Evolutionary conservation across 306 rosid genomes (phyloP).

Genomic region (Lathyrus aphaca): DNA sequence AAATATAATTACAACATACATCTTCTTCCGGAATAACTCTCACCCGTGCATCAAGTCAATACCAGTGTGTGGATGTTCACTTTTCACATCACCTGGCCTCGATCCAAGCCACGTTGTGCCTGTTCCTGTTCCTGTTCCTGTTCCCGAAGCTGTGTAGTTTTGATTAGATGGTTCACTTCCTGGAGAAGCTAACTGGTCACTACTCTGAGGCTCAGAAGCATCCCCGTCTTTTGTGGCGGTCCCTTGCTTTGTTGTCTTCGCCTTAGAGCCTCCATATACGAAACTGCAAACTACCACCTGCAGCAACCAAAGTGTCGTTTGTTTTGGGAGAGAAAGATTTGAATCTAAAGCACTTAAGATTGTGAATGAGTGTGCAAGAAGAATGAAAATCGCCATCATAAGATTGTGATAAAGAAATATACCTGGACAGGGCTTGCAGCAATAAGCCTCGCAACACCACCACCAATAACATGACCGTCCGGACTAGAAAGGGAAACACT

Average conservation of each 20-base stretch:
- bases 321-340: background rate
- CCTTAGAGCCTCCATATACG: constrained; percentile 70
- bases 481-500: constrained; percentile 86
- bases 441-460: constrained; percentile 74
- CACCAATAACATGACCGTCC: constrained; percentile 88
- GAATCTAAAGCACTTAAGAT: constrained; percentile 17
- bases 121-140: constrained; percentile 45
- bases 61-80: constrained; percentile 69
- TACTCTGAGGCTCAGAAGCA: constrained; percentile 55
- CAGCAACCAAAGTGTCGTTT: constrained; percentile 34
- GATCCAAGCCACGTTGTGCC: constrained; percentile 66
- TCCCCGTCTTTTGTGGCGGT: constrained; percentile 47
- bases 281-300: constrained; percentile 95
- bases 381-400: background rate
- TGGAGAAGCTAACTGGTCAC: constrained; percentile 58
- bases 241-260: constrained; percentile 57
- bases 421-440: constrained; percentile 95
- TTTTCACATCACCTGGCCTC: constrained; percentile 56
- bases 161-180: constrained; percentile 58
- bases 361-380: constrained; percentile 14
- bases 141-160: constrained; percentile 55
- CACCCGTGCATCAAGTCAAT: constrained; percentile 92
- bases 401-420: constrained; percentile 39
- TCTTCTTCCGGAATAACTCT: constrained; percentile 53
- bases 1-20: constrained; percentile 65